Evolutionary conservation across 2,329 filamentous ascomycete species (phyloP), one percentile per base, ranked within the genome.

Genomic region (Pseudogymnoascus sp.): DNA sequence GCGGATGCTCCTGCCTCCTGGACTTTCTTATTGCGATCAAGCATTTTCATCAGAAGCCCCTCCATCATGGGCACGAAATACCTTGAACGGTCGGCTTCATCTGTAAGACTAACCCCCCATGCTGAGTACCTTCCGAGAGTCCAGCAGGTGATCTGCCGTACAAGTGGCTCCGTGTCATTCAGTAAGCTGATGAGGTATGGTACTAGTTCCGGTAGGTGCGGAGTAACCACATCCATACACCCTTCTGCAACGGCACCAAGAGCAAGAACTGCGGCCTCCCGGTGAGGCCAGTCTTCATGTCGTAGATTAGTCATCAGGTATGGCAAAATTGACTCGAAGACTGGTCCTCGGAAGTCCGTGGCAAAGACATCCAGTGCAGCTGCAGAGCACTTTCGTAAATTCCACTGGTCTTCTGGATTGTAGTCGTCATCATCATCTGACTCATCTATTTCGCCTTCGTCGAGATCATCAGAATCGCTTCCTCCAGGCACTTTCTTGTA

Each of bases 31-130:
- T 97, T 97, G 74, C 85, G 87, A 76, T 99, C 95, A 56, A 99
- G 81, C 95, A 99, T 99, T 72, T 93, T 90, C 65, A 86, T 87
- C 64, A 99, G 79, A 59, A 99, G 93, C 5, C 93, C 95, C 67
- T 96, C 93, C 92, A 99, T 96, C 83, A 97, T 90, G 0, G 93
- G 93, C 71, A 95, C 89, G 71, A 99, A 99, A 75, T 86, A 97
- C 64, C 86, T 83, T 61, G 87, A 83, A 71, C 88, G 88, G 67
- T 92, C 84, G 16, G 79, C 77, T 14, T 81, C 82, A 60, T 88
- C 85, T 24, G 83, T 78, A 21, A 97, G 82, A 66, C 87, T 85
- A 4, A 92, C 89, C 8, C 93, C 93, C 95, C 95, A 99, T 50
- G 87, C 81, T 4, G 95, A 96, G 76, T 97, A 99, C 53, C 95